Evolutionary conservation across 441 rosid species (phyloP).

Genomic region (Euphorbia celastroides): DNA sequence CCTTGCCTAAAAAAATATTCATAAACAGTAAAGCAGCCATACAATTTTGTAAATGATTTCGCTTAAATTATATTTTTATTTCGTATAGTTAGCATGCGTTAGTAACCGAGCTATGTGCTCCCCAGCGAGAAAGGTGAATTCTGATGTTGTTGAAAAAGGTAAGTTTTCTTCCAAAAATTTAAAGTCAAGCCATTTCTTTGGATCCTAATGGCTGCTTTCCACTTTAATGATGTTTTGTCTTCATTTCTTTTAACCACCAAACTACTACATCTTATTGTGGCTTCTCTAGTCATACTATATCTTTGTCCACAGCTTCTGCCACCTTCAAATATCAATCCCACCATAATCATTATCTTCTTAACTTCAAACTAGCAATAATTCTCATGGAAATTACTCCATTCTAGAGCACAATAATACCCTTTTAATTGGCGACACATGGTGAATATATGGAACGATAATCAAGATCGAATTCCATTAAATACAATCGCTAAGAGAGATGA

Average conservation of each 20-base stretch:
- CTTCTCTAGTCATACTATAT: constrained; percentile 35
- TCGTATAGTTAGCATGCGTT: no score
- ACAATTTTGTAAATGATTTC: no score
- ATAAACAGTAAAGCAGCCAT: no score
- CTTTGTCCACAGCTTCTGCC: constrained; percentile 44
- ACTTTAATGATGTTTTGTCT: constrained; percentile 30
- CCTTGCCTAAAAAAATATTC: no score
- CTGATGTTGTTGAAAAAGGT: constrained; percentile 7
- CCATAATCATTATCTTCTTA: constrained; percentile 9
- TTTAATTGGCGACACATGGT: no score
- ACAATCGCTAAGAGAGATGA: no score
- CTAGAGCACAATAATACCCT: no score
- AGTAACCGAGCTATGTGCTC: no score
- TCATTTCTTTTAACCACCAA: constrained; percentile 22
- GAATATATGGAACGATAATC: no score
- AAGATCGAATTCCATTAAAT: no score
- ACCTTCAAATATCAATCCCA: constrained; percentile 22
- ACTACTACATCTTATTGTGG: constrained; percentile 30
- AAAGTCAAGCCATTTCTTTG: constrained; percentile 23
- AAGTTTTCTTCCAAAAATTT: constrained; percentile 7
- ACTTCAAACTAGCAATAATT: constrained; percentile 22
- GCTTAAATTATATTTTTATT: no score
- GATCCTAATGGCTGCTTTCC: constrained; percentile 32
- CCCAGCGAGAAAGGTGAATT: constrained; percentile 40
- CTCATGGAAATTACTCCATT: no score